Evolutionary conservation across 208 protist species (phyloP).

Genomic region (Acanthamoeba healyi): DNA sequence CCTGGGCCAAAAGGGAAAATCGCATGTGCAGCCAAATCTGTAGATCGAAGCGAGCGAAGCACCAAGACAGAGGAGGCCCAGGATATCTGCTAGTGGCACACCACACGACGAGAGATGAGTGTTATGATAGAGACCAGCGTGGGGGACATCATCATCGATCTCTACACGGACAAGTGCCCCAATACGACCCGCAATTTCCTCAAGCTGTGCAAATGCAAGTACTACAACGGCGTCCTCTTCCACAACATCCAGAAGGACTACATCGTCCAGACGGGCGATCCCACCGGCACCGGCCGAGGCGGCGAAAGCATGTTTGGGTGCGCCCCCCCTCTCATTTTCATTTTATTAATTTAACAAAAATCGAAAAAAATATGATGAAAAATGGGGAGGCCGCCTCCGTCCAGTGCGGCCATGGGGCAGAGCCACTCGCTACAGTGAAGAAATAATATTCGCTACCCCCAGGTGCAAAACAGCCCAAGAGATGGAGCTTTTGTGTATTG

Average conservation of each 20-base stretch:
- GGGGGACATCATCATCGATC: conserved; percentile 94
- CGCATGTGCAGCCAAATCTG: background rate
- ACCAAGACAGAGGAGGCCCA: too few species aligned
- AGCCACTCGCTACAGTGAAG: background rate
- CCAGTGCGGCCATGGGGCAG: background rate
- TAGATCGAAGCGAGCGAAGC: background rate
- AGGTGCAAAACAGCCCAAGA: conserved; percentile 4
- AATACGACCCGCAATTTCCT: conserved; percentile 93
- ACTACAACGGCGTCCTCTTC: conserved; percentile 95
- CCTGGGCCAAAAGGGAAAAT: background rate
- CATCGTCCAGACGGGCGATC: conserved; percentile 92
- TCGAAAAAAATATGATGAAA: background rate
- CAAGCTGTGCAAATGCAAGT: conserved; percentile 96
- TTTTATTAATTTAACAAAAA: background rate
- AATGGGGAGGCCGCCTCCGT: background rate
- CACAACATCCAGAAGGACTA: conserved; percentile 93
- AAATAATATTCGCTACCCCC: background rate
- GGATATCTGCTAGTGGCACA: too few species aligned
- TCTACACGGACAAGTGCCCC: conserved; percentile 92
- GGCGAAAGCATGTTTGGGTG: conserved; percentile 90
- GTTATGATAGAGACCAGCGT: conserved; percentile 94
- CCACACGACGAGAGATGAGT: too few species aligned
- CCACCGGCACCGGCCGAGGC: conserved; percentile 89
- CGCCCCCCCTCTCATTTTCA: background rate
- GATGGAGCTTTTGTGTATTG: background rate